Conservation (phyloP, 2,329 filamentous ascomycete species). For the Dothideomycetes sp. region DNA sequence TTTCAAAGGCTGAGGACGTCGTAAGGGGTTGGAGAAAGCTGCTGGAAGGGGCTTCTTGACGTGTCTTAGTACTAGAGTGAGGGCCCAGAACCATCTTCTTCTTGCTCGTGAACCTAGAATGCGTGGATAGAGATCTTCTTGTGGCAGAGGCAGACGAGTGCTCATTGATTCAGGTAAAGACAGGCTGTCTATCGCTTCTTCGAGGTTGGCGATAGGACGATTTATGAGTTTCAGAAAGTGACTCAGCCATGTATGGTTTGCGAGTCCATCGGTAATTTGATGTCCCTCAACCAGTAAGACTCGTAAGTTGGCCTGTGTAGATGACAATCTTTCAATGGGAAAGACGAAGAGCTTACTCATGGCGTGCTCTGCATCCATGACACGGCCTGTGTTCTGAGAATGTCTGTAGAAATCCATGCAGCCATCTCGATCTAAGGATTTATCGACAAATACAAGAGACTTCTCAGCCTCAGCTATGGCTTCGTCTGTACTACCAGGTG, state of each 20-base stretch:
- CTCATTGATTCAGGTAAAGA: constrained; percentile 20
- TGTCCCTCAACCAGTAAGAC: constrained; percentile 36
- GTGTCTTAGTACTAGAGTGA: constrained; percentile 36
- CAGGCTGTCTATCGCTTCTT: constrained; percentile 17
- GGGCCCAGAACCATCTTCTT: constrained; percentile 40
- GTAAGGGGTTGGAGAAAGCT: constrained; percentile 36
- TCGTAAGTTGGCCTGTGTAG: constrained; percentile 25
- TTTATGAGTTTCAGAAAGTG: constrained; percentile 34
- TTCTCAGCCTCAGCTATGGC: constrained; percentile 25
- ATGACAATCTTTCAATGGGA: constrained; percentile 20
- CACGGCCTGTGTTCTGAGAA: constrained; percentile 31
- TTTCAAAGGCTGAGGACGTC: constrained; percentile 15
- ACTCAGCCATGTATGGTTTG: constrained; percentile 33
- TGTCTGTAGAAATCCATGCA: constrained; percentile 30
- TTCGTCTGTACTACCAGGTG: constrained; percentile 22
- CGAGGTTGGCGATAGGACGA: constrained; percentile 18
- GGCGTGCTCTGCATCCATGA: constrained; percentile 29
- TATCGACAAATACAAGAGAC: constrained; percentile 31
- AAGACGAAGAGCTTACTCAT: constrained; percentile 34
- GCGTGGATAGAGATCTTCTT: constrained; percentile 39
- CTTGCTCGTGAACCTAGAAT: constrained; percentile 30
- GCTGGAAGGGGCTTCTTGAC: constrained; percentile 30
- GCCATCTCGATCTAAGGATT: constrained; percentile 26
- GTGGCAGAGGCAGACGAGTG: constrained; percentile 32
- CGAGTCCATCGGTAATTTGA: constrained; percentile 38